phyloP scores from a whole-genome alignment of 305 asterid genomes.

The Lippia alba region DNA sequence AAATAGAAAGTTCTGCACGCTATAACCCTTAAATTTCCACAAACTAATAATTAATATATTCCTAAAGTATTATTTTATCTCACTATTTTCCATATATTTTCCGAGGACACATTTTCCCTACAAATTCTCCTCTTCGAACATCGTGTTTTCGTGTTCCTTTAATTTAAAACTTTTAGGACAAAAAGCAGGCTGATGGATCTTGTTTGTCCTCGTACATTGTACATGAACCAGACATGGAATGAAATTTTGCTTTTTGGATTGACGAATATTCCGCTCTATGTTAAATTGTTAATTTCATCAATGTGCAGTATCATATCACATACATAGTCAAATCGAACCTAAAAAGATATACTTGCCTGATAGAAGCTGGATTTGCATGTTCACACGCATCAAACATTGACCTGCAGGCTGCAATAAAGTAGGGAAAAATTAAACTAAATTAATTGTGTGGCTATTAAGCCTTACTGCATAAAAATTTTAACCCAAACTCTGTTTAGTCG shows the following conservation, averaged over 20 bases:
- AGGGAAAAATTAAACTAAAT: neutral
- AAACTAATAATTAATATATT: too few species aligned
- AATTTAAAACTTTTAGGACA: constrained; percentile 22
- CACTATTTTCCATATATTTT: neutral
- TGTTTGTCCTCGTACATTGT: constrained; percentile 36
- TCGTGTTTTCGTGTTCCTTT: constrained; percentile 30
- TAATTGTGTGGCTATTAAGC: too few species aligned
- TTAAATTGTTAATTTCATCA: constrained; percentile 25
- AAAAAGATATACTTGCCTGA: constrained; percentile 9
- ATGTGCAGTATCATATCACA: too few species aligned
- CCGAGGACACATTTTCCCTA: neutral
- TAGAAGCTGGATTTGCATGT: constrained; percentile 19
- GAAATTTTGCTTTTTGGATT: neutral
- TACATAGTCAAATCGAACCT: neutral
- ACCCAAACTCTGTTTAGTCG: too few species aligned
- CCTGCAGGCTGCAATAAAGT: neutral
- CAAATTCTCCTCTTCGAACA: constrained; percentile 13
- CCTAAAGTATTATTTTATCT: neutral
- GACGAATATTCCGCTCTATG: constrained; percentile 24
- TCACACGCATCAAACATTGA: constrained; percentile 14
- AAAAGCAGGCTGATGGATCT: constrained; percentile 20
- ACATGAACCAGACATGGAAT: constrained; percentile 18
- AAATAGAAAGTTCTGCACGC: constrained; percentile 36
- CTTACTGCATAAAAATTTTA: too few species aligned
- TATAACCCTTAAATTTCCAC: constrained; percentile 22